Conservation (phyloP, 2,329 filamentous ascomycete genomes). For the Metarhizium guizhouense region DNA sequence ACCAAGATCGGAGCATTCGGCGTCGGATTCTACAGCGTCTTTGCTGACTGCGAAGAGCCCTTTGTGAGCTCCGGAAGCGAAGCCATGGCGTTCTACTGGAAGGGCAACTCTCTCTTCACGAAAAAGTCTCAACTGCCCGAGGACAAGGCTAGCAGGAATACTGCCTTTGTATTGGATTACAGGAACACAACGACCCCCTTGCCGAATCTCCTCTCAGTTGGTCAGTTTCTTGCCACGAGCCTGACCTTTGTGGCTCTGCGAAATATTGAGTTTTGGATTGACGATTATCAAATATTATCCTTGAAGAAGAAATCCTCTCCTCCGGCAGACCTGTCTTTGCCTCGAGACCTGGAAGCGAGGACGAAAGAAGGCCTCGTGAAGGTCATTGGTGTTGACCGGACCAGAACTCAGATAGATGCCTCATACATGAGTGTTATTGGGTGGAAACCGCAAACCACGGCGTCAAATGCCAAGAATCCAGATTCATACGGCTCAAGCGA, state of each 20-base stretch:
- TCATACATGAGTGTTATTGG: slow-evolving; percentile 80
- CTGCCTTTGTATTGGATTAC: slow-evolving; percentile 92
- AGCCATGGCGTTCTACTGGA: slow-evolving; percentile 99
- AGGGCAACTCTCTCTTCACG: slow-evolving; percentile 94
- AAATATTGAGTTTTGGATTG: slow-evolving; percentile 80
- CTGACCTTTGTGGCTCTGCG: slow-evolving; percentile 90
- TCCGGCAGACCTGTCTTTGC: slow-evolving; percentile 61
- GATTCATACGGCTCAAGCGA: slow-evolving; percentile 41
- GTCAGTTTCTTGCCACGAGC: slow-evolving; percentile 89
- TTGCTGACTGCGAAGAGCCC: slow-evolving; percentile 94
- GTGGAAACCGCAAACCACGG: slow-evolving; percentile 56
- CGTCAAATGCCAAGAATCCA: slow-evolving; percentile 29
- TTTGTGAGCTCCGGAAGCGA: slow-evolving; percentile 89
- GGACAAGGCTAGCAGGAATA: slow-evolving; percentile 58
- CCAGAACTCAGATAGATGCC: slow-evolving; percentile 87
- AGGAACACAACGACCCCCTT: slow-evolving; percentile 79
- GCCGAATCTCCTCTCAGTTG: slow-evolving; percentile 75
- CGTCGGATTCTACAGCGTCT: slow-evolving; percentile 97
- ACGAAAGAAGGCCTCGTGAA: slow-evolving; percentile 88
- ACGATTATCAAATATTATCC: slow-evolving; percentile 72
- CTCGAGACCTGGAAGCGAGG: slow-evolving; percentile 68
- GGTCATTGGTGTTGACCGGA: slow-evolving; percentile 68
- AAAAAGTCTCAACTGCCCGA: slow-evolving; percentile 68
- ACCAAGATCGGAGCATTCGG: slow-evolving; percentile 98
- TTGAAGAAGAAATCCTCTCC: slow-evolving; percentile 82